These are phyloP conservation scores for Aphelidium insulamus DNA, from an alignment of 371 early-diverging fungal species.

Conservation along the genomic window DNA sequence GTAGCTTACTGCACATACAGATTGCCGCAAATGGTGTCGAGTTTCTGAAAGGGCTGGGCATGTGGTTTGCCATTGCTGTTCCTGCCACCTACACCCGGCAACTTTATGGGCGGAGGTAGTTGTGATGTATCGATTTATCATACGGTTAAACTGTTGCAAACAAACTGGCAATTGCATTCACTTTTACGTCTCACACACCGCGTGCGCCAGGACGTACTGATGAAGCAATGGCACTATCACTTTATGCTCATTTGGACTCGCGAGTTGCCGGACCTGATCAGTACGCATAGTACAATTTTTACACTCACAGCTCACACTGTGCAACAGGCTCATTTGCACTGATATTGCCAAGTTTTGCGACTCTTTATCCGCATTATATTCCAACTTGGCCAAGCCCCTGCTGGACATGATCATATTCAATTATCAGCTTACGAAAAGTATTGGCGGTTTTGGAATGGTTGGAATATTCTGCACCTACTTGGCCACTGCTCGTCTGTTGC, in stretches of 20 bases:
- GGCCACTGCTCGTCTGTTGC: conserved; percentile 36
- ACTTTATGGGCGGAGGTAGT: no score
- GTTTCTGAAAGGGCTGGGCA: conserved; percentile 37
- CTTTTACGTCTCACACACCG: no score
- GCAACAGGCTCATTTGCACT: conserved; percentile 42
- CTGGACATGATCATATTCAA: conserved; percentile 67
- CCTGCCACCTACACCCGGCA: conserved; percentile 94
- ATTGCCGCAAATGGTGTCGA: conserved; percentile 32
- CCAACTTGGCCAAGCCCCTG: conserved; percentile 63
- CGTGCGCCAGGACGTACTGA: no score
- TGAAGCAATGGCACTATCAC: no score
- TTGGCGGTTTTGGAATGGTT: conserved; percentile 44
- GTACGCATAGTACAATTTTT: conserved; percentile 14
- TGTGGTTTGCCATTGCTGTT: conserved; percentile 88
- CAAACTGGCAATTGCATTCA: no score
- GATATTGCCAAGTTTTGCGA: conserved; percentile 69
- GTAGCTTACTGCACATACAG: conserved; percentile 6
- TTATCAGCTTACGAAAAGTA: conserved; percentile 47
- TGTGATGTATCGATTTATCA: no score
- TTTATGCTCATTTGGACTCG: conserved; percentile 53
- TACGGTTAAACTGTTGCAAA: no score
- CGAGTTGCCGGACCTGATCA: conserved; percentile 69
- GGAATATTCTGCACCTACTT: conserved; percentile 43
- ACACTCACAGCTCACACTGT: not conserved
- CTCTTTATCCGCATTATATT: conserved; percentile 41